Base-by-base conservation (phyloP, 495 filamentous ascomycete species). In the Tuber microsphaerosporum region DNA sequence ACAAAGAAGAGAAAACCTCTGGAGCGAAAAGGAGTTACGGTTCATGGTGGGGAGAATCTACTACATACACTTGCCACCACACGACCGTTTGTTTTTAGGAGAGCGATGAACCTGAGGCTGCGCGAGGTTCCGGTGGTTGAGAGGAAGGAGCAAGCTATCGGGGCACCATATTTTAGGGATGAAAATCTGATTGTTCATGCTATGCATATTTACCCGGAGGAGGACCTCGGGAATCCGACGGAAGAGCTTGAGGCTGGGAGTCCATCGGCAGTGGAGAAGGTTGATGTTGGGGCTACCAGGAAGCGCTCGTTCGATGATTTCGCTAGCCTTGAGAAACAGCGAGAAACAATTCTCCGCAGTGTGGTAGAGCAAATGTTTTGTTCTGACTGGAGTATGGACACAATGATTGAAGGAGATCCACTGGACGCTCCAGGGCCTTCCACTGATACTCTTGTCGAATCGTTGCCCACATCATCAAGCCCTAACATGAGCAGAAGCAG, bases 71-170 rank as follows among this genome's bases (percentile, higher is more conserved):
- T 99, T 56, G 94, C 93, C 44, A 92, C 92, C 0, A 89, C 92
- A n/a, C 88, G 95, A 56, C 84, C 89, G 44, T 98, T 97, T 83
- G 87, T 99, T n/a, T 94, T 98, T 81, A 87, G 95, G 41, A 92
- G 91, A 81, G 90, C 91, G 0, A 87, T 94, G 82, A 93, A 93
- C 1, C 65, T 97, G 2, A 84, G 82, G 34, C 86, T 89, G 39
- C 86, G 87, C 70, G 95, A 98, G 83, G 86, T 92, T 74, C 85
- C 85, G 51, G 74, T 34, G 20, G 48, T 22, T 19, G 44, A 34
- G 43, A 17, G 56, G 26, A 44, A 79, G 22, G 70, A 41, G 42
- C 37, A 20, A 26, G 43, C 7, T 34, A 12, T 26, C 5, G 37
- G 69, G 73, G 71, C 26, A 39, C 77, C 73, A 20, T 80, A 74